Percentiles rank a stretch among this genome's conserved stretches.
Evolutionary conservation across 345 rosid species (phyloP).

Genomic region (Populus euphratica): DNA sequence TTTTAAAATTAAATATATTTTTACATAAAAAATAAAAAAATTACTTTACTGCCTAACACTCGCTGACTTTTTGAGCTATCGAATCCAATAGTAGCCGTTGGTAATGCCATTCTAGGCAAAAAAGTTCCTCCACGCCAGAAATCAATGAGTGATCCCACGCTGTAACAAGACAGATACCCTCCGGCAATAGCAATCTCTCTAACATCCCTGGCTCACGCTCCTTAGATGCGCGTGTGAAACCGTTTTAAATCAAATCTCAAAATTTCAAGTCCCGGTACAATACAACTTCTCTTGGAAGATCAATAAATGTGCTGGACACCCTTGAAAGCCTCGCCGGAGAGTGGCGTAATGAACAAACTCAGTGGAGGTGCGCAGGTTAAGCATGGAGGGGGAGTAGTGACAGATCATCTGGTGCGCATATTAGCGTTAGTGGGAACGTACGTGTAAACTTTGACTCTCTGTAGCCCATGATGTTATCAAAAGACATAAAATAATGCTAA

Average conservation of each 20-base stretch:
- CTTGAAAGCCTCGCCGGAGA: background rate
- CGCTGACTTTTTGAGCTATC: too few species aligned
- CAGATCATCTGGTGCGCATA: slow-evolving; percentile 31
- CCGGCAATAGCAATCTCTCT: background rate
- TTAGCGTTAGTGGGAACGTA: slow-evolving; percentile 33
- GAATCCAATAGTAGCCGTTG: background rate
- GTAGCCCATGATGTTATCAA: slow-evolving; percentile 25
- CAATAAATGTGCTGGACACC: background rate
- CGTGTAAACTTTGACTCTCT: slow-evolving; percentile 34
- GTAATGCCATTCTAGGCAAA: background rate
- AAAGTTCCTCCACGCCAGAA: background rate
- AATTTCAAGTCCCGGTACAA: background rate
- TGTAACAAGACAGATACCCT: too few species aligned
- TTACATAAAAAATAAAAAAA: too few species aligned
- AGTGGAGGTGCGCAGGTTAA: slow-evolving; percentile 14
- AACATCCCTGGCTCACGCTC: background rate
- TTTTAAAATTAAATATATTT: too few species aligned
- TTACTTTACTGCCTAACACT: too few species aligned
- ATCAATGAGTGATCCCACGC: background rate
- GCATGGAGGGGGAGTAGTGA: background rate
- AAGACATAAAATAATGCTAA: background rate
- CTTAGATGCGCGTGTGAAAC: background rate
- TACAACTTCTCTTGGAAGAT: background rate
- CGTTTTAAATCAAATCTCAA: background rate
- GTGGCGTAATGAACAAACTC: background rate